Percentiles rank a stretch among this genome's conserved stretches.
Conservation (phyloP, 495 filamentous ascomycete species). For the Penicillium longicatenatum region DNA sequence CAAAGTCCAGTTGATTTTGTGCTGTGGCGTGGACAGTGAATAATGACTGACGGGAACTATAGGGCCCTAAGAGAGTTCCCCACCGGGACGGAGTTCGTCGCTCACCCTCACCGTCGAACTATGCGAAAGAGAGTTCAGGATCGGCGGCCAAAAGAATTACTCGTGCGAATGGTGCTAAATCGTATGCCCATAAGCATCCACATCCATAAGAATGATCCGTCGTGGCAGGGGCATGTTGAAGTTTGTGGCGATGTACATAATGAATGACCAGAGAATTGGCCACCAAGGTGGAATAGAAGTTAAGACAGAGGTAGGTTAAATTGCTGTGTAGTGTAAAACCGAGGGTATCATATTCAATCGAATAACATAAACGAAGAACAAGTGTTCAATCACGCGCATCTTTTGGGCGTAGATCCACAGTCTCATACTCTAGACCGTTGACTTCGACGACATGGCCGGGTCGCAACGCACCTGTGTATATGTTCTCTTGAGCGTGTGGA, state of each 20-base stretch:
- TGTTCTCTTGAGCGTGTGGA: slow-evolving; percentile 66
- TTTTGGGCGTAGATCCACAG: slow-evolving; percentile 72
- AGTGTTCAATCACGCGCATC: slow-evolving; percentile 16
- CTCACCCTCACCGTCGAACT: slow-evolving; percentile 20
- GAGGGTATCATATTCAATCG: slow-evolving; percentile 16
- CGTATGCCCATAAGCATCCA: not conserved
- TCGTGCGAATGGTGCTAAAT: slow-evolving; percentile 7
- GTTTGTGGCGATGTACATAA: not conserved
- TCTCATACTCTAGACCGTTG: slow-evolving; percentile 70
- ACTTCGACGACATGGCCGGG: slow-evolving; percentile 87
- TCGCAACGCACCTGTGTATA: slow-evolving; percentile 82
- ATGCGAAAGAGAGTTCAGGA: slow-evolving; percentile 16
- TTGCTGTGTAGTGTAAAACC: not conserved
- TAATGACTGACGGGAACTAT: not conserved
- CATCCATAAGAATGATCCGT: not conserved
- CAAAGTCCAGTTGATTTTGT: not conserved
- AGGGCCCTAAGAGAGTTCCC: not conserved
- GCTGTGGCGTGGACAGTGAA: not conserved
- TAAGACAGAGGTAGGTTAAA: too few relatives aligned
- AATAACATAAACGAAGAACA: slow-evolving; percentile 7
- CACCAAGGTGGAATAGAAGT: too few relatives aligned
- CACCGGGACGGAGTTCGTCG: slow-evolving; percentile 12
- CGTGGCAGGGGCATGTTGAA: not conserved
- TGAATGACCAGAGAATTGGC: not conserved
- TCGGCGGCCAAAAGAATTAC: slow-evolving; percentile 20